A percentile compares a stretch with the other conserved stretches of the same genome.
Evolutionary conservation across 805 yeast genomes (phyloP).

Genomic region (Myxozyma melibiosi): DNA sequence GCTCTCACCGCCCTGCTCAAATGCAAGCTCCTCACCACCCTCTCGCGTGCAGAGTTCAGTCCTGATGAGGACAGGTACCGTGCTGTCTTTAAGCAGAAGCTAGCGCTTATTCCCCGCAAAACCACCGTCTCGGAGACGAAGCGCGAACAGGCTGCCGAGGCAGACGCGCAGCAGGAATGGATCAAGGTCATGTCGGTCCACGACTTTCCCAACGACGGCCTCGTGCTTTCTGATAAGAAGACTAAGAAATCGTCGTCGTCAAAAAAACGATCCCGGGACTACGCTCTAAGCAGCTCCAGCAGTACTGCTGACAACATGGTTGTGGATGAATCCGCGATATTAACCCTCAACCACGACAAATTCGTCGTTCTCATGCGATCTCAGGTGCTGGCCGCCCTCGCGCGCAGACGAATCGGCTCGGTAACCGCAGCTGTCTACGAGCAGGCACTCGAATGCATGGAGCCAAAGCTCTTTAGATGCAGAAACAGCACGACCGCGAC

Average conservation of each 20-base stretch:
- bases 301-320: no score
- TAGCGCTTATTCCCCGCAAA: constrained; percentile 30
- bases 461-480: constrained; percentile 48
- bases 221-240: constrained; percentile 1
- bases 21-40: constrained; percentile 55
- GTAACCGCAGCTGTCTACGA: constrained; percentile 67
- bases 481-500: constrained; percentile 38
- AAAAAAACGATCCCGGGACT: not conserved
- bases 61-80: constrained; percentile 39
- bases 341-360: constrained; percentile 65
- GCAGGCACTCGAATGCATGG: constrained; percentile 59
- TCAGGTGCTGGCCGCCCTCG: constrained; percentile 61
- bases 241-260: no score
- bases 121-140: constrained; percentile 55
- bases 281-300: no score
- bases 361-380: constrained; percentile 70
- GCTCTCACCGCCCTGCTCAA: constrained; percentile 52
- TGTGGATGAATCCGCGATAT: constrained; percentile 41
- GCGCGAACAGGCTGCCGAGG: constrained; percentile 63
- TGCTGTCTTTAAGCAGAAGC: constrained; percentile 28
- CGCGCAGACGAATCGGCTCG: constrained; percentile 68
- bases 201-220: constrained; percentile 32
- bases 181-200: constrained; percentile 23
- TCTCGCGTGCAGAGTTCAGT: constrained; percentile 45
- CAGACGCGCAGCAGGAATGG: constrained; percentile 47